phyloP scores from a whole-genome alignment of 225 moss, liverwort and hornwort species.

The Antitrichia curtipendula region DNA sequence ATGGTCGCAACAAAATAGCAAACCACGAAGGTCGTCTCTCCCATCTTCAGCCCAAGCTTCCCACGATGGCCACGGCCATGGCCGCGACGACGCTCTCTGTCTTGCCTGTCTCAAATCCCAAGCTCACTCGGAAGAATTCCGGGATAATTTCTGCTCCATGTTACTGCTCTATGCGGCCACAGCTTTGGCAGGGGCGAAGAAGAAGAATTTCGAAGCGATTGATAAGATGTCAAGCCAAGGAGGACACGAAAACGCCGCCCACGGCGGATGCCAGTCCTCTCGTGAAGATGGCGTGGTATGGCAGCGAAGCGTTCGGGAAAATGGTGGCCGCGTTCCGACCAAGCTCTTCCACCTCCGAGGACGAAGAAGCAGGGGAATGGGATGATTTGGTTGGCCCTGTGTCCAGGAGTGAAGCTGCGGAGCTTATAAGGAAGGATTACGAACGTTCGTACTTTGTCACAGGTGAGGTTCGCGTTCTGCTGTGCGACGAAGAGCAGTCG shows the following conservation, averaged over 20 bases:
- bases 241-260: constrained; percentile 59
- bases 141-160: not conserved
- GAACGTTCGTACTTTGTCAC: constrained; percentile 96
- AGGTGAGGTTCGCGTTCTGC: constrained; percentile 17
- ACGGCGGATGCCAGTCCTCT: constrained; percentile 80
- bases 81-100: not conserved
- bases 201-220: not conserved
- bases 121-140: not conserved
- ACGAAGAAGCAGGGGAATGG: constrained; percentile 12
- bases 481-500: not conserved
- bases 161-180: not conserved
- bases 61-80: constrained; percentile 1
- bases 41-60: not conserved
- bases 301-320: constrained; percentile 89
- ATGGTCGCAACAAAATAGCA: not conserved
- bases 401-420: constrained; percentile 48
- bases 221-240: constrained; percentile 1
- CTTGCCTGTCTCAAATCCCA: not conserved
- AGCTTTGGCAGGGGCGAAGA: not conserved
- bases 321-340: constrained; percentile 67
- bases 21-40: not conserved
- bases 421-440: constrained; percentile 70
- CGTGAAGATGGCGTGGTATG: constrained; percentile 91
- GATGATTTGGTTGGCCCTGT: constrained; percentile 37
- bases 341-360: not conserved